A percentile compares a stretch with the other conserved stretches of the same genome.
Conservation (phyloP, 352 stramenopile species). For the Globisporangium cederbergense region DNA sequence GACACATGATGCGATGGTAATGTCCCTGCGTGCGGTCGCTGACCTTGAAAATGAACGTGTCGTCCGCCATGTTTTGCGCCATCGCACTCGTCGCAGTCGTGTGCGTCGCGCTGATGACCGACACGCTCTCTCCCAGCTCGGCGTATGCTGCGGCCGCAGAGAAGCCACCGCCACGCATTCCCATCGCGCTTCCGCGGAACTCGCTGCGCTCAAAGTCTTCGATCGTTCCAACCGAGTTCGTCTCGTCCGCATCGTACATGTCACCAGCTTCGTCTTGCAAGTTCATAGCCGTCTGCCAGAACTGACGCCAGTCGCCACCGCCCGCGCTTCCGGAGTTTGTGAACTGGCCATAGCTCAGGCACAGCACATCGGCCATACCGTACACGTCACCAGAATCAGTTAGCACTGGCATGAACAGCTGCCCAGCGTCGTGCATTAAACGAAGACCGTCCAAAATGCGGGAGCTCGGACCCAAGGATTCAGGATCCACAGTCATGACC, state of each 20-base stretch:
- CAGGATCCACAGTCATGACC: constrained; percentile 83
- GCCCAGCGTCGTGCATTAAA: constrained; percentile 79
- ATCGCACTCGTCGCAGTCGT: constrained; percentile 73
- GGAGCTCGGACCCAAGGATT: constrained; percentile 67
- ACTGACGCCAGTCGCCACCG: constrained; percentile 83
- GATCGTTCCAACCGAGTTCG: constrained; percentile 81
- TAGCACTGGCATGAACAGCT: constrained; percentile 85
- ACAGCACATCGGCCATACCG: constrained; percentile 87
- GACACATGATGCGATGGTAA: constrained; percentile 84
- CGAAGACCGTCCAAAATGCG: constrained; percentile 84
- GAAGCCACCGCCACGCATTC: constrained; percentile 32
- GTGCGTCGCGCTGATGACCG: constrained; percentile 78
- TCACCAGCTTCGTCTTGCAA: constrained; percentile 78
- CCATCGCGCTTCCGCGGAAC: constrained; percentile 40
- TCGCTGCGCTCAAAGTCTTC: constrained; percentile 88
- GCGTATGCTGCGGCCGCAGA: constrained; percentile 67
- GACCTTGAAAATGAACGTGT: constrained; percentile 88
- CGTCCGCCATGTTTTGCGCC: constrained; percentile 62
- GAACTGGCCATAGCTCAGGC: constrained; percentile 86
- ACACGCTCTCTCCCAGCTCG: constrained; percentile 83
- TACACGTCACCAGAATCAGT: constrained; percentile 75
- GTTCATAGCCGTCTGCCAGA: constrained; percentile 88
- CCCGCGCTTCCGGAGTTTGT: constrained; percentile 66
- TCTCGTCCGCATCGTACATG: constrained; percentile 78
- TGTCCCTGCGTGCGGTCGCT: constrained; percentile 75